Percentiles rank a stretch among this genome's conserved stretches.
phyloP scores from a whole-genome alignment of 2,329 filamentous ascomycete genomes.

The Trichophyton rubrum region DNA sequence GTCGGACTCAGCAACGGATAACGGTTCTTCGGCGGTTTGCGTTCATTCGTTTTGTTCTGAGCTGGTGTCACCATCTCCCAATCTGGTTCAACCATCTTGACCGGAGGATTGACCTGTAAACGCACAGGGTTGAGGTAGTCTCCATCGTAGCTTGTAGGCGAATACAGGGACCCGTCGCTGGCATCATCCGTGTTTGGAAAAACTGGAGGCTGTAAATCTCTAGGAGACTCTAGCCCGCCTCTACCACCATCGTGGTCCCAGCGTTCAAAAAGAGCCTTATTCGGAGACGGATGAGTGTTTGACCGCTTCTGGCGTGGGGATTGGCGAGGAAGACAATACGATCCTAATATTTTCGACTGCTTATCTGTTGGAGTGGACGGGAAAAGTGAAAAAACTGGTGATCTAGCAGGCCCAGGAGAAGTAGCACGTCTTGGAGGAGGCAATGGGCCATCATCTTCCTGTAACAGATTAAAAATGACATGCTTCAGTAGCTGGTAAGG shows the following conservation, averaged over 20 bases:
- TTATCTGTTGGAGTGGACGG: slow-evolving; percentile 24
- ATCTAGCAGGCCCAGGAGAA: slow-evolving; percentile 25
- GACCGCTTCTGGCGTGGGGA: slow-evolving; percentile 16
- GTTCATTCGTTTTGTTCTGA: not conserved
- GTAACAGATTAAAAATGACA: not conserved
- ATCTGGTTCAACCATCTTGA: slow-evolving; percentile 5
- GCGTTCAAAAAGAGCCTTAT: not conserved
- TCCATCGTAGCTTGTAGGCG: not conserved
- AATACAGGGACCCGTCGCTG: not conserved
- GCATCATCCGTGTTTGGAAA: not conserved
- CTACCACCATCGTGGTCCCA: not conserved
- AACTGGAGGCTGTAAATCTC: not conserved
- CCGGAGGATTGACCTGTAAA: slow-evolving; percentile 8
- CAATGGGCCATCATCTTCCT: not conserved
- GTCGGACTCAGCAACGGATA: not conserved
- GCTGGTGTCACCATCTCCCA: slow-evolving; percentile 15
- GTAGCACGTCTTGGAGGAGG: slow-evolving; percentile 25
- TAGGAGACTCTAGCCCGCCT: not conserved
- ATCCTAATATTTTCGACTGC: slow-evolving; percentile 18
- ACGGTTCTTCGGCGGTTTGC: not conserved
- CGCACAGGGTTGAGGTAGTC: slow-evolving; percentile 4
- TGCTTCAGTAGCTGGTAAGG: not conserved
- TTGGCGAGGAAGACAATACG: slow-evolving; percentile 15
- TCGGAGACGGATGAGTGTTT: slow-evolving; percentile 14
- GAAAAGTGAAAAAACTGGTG: slow-evolving; percentile 29